Conservation (phyloP, 805 yeast genomes). For the Wickerhamiella kurtzmanii region DNA sequence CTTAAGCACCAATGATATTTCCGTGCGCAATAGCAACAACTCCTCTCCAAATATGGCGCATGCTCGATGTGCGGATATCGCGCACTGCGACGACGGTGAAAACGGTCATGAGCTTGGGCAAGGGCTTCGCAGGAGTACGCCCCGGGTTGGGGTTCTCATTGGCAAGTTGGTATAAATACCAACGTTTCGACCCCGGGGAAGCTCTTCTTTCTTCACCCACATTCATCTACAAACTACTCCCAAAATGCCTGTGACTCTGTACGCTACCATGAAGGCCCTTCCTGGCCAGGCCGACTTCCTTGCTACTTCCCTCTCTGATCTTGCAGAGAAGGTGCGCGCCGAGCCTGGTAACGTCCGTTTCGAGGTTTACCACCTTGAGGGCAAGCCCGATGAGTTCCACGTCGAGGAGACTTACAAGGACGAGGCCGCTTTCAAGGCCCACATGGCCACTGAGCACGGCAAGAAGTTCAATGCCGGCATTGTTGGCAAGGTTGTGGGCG, state of each 20-base stretch:
- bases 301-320: conserved; percentile 13
- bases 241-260: conserved; percentile 7
- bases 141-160: not conserved
- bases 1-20: too few species aligned
- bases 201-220: not conserved
- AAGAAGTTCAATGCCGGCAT: conserved; percentile 19
- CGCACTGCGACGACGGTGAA: too few species aligned
- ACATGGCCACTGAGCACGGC: conserved; percentile 19
- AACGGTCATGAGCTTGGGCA: not conserved
- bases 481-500: conserved; percentile 17
- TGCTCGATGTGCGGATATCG: too few species aligned
- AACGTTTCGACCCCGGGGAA: not conserved
- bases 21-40: not conserved
- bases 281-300: conserved; percentile 18
- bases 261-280: conserved; percentile 19
- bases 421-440: conserved; percentile 21
- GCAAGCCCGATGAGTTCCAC: conserved; percentile 16
- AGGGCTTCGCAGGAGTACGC: too few species aligned
- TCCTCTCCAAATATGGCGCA: not conserved
- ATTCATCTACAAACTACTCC: not conserved
- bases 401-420: conserved; percentile 22
- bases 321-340: conserved; percentile 17
- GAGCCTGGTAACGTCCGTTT: conserved; percentile 22
- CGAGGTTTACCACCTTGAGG: conserved; percentile 19
- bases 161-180: not conserved